A percentile compares a stretch with the other conserved stretches of the same genome.
Conservation (phyloP, 75 land plant genomes). For the Pseudotsuga menziesii region DNA sequence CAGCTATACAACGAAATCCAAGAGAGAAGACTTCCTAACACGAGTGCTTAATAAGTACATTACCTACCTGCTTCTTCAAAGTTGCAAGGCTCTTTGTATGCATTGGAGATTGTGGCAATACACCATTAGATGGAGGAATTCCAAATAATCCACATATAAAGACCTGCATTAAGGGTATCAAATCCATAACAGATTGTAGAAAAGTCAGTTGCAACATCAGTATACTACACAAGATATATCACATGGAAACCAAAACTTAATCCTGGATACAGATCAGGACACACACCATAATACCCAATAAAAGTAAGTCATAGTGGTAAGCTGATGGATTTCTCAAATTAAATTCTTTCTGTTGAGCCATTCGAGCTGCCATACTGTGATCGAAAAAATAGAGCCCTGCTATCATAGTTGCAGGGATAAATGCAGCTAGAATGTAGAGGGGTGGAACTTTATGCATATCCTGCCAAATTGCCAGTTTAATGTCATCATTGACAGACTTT, state of each 20-base stretch:
- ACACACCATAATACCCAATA: constrained; percentile 22
- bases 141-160: constrained; percentile 79
- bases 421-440: constrained; percentile 18
- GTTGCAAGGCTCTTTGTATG: constrained; percentile 86
- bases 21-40: no score
- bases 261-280: not conserved
- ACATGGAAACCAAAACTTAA: not conserved
- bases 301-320: constrained; percentile 21
- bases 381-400: constrained; percentile 23
- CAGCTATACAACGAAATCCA: no score
- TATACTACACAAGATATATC: not conserved
- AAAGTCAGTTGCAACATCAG: not conserved
- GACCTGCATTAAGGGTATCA: constrained; percentile 35
- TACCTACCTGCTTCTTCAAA: constrained; percentile 69
- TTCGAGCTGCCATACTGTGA: constrained; percentile 29
- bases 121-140: constrained; percentile 93
- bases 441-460: constrained; percentile 20
- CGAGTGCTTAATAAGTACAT: not conserved
- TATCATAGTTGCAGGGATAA: constrained; percentile 27
- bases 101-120: constrained; percentile 93
- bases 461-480: constrained; percentile 5
- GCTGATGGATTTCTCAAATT: constrained; percentile 25
- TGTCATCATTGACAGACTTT: no score
- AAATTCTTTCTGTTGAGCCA: constrained; percentile 31
- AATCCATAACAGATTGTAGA: not conserved